A percentile compares a stretch with the other conserved stretches of the same genome.
These are phyloP conservation scores for Bauhinia variegata DNA, from an alignment of 306 rosid genomes.

Conservation along the genomic window DNA sequence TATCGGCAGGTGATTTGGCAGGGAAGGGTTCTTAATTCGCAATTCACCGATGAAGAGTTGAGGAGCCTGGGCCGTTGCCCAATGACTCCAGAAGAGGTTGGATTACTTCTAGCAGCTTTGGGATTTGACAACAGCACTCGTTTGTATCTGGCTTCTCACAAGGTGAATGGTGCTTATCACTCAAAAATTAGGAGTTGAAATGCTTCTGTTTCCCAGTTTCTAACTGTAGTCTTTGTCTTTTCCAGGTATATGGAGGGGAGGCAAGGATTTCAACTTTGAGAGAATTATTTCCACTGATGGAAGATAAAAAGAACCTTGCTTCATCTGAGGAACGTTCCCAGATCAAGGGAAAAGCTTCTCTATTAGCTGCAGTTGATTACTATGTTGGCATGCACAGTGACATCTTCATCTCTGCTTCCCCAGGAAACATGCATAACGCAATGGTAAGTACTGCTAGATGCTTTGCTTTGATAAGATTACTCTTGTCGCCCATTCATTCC, in stretches of 20 bases:
- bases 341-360: constrained; percentile 93
- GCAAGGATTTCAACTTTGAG: constrained; percentile 84
- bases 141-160: constrained; percentile 96
- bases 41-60: constrained; percentile 92
- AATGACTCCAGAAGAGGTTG: constrained; percentile 95
- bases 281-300: constrained; percentile 83
- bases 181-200: constrained; percentile 12
- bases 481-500: constrained; percentile 13
- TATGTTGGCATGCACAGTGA: constrained; percentile 89
- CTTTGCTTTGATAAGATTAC: constrained; percentile 17
- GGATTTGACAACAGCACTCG: constrained; percentile 95
- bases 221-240: constrained; percentile 29
- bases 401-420: constrained; percentile 95
- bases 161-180: constrained; percentile 56
- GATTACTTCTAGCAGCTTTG: constrained; percentile 84
- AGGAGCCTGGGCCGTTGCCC: constrained; percentile 99
- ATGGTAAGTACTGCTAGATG: constrained; percentile 79
- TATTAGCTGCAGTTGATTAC: constrained; percentile 93
- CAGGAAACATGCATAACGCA: constrained; percentile 99
- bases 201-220: constrained; percentile 19
- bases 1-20: constrained; percentile 94
- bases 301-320: constrained; percentile 90
- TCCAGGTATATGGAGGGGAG: constrained; percentile 92
- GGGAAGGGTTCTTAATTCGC: constrained; percentile 97
- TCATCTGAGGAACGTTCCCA: constrained; percentile 64